These are phyloP conservation scores for Hanseniaspora taiwanica DNA, from an alignment of 805 yeast genomes.

Conservation along the genomic window DNA sequence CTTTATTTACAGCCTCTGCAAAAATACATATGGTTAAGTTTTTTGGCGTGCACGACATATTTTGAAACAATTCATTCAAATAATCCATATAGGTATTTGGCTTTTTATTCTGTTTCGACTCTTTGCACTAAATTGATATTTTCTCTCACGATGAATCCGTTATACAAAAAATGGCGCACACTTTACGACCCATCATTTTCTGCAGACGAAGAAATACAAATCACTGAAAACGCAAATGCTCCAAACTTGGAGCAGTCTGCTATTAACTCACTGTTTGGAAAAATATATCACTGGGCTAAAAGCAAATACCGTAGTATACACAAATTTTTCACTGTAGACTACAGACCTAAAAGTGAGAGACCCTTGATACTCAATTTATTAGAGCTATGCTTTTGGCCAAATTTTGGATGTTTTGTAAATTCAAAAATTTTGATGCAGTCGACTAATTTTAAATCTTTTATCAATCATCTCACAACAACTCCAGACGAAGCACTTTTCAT, in stretches of 20 bases:
- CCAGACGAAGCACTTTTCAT: constrained; percentile 9
- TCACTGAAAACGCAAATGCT: too few relatives aligned
- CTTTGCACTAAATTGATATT: not conserved
- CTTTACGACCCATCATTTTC: not conserved
- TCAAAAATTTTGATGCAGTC: constrained; percentile 2
- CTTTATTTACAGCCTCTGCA: too few relatives aligned
- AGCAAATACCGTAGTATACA: not conserved
- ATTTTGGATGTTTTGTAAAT: constrained; percentile 3
- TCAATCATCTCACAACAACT: constrained; percentile 2
- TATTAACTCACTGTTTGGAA: too few relatives aligned
- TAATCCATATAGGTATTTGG: not conserved
- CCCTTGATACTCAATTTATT: constrained; percentile 4
- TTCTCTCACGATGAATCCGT: not conserved
- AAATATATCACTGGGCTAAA: not conserved
- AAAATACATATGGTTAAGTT: not conserved
- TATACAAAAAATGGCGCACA: not conserved
- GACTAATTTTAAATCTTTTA: not conserved
- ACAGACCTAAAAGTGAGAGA: constrained; percentile 3
- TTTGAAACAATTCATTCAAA: not conserved
- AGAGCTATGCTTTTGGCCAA: constrained; percentile 4
- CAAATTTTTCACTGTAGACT: not conserved
- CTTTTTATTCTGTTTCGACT: not conserved
- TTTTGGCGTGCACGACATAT: not conserved
- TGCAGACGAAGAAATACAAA: too few relatives aligned
- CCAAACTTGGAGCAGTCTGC: too few relatives aligned